Evolutionary conservation across 2,329 filamentous ascomycete genomes (phyloP).

Genomic region (Bimuria novae-zelandiae): DNA sequence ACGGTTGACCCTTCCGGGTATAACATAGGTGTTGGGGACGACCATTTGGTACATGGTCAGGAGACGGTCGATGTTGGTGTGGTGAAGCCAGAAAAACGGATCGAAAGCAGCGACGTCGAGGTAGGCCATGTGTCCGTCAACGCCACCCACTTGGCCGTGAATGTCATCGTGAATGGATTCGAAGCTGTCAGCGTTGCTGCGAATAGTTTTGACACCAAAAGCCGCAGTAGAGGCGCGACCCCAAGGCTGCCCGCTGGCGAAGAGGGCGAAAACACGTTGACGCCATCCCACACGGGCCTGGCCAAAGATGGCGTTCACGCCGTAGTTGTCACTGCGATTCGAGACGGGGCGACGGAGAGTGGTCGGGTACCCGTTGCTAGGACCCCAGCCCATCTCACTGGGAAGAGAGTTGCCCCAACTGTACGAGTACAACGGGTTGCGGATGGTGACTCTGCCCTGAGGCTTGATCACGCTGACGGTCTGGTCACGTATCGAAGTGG

Average conservation of each 20-base stretch:
- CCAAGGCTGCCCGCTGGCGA: slow-evolving; percentile 38
- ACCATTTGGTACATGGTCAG: slow-evolving; percentile 81
- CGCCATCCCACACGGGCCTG: slow-evolving; percentile 37
- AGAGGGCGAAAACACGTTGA: slow-evolving; percentile 44
- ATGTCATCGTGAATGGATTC: slow-evolving; percentile 43
- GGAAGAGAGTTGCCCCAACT: slow-evolving; percentile 58
- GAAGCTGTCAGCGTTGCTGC: slow-evolving; percentile 42
- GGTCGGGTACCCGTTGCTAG: slow-evolving; percentile 36
- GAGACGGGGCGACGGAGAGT: slow-evolving; percentile 41
- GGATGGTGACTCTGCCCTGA: slow-evolving; percentile 43
- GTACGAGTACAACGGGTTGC: slow-evolving; percentile 55
- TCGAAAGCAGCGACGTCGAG: slow-evolving; percentile 78
- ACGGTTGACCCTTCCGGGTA: slow-evolving; percentile 45
- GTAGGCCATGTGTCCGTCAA: slow-evolving; percentile 73
- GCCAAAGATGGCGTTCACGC: slow-evolving; percentile 36
- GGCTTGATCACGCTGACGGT: slow-evolving; percentile 52
- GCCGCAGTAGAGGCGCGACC: slow-evolving; percentile 34
- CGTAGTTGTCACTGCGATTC: slow-evolving; percentile 46
- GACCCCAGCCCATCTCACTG: slow-evolving; percentile 50
- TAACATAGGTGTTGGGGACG: slow-evolving; percentile 71
- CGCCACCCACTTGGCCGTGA: slow-evolving; percentile 42
- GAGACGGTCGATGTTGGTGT: slow-evolving; percentile 45
- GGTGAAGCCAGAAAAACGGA: slow-evolving; percentile 60
- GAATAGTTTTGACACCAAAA: slow-evolving; percentile 37
- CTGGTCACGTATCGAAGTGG: slow-evolving; percentile 46